Conservation (phyloP, 805 yeast species). For the Priceomyces carsonii region DNA sequence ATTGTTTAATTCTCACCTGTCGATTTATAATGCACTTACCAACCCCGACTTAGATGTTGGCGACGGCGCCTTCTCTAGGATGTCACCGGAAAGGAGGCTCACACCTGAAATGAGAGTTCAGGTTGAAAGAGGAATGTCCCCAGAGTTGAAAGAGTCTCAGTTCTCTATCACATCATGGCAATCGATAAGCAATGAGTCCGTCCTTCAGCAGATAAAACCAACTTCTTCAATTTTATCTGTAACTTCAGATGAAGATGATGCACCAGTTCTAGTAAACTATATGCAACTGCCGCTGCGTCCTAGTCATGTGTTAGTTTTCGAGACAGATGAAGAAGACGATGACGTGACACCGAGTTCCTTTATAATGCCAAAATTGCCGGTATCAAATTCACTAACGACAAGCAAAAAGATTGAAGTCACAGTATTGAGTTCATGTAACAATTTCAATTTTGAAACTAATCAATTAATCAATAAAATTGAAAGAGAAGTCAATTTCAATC, state of each 20-base stretch:
- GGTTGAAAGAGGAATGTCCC: slow-evolving; percentile 7
- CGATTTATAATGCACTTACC: slow-evolving; percentile 37
- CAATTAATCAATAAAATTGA: slow-evolving; percentile 19
- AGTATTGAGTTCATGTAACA: slow-evolving; percentile 20
- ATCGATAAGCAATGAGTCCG: slow-evolving; percentile 22
- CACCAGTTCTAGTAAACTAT: slow-evolving; percentile 21
- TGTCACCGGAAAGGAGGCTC: slow-evolving; percentile 4
- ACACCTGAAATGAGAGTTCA: slow-evolving; percentile 3
- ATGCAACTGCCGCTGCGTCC: slow-evolving; percentile 8
- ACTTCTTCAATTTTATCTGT: slow-evolving; percentile 23
- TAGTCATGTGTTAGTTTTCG: slow-evolving; percentile 37
- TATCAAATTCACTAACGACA: slow-evolving; percentile 16
- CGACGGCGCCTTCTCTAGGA: slow-evolving; percentile 5
- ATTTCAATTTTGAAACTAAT: slow-evolving; percentile 18
- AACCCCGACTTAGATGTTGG: slow-evolving; percentile 42
- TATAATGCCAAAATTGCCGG: slow-evolving; percentile 39
- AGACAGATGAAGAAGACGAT: slow-evolving; percentile 42
- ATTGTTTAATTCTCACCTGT: slow-evolving; percentile 37
- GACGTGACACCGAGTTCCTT: slow-evolving; percentile 21
- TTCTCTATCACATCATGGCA: slow-evolving; percentile 32
- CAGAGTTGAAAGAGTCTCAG: slow-evolving; percentile 10
- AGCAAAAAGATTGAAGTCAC: slow-evolving; percentile 18
- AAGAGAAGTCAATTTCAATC: slow-evolving; percentile 11
- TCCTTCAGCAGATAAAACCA: slow-evolving; percentile 9
- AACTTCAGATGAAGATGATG: slow-evolving; percentile 28